phyloP scores from a whole-genome alignment of 495 filamentous ascomycete species.

The Penicillium ochrochloron region DNA sequence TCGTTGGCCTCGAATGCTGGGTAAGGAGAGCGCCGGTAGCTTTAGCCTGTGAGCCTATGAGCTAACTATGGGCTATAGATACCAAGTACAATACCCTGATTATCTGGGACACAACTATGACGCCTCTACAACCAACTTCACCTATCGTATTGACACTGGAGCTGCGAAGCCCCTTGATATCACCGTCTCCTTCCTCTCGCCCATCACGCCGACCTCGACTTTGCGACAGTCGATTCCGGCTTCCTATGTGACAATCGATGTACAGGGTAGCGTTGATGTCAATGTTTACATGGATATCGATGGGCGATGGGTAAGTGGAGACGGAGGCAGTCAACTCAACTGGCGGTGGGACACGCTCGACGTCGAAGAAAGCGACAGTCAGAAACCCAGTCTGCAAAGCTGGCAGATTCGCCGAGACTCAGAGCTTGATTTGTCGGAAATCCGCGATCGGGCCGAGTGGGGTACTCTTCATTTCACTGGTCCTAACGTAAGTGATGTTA shows the following conservation, averaged over 20 bases:
- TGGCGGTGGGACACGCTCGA: constrained; percentile 64
- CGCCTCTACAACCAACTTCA: constrained; percentile 90
- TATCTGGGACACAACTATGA: constrained; percentile 86
- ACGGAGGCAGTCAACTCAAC: constrained; percentile 66
- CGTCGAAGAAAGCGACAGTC: constrained; percentile 19
- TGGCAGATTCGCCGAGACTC: constrained; percentile 67
- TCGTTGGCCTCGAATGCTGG: constrained; percentile 57
- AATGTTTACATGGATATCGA: constrained; percentile 87
- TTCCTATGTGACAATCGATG: constrained; percentile 78
- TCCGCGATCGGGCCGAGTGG: constrained; percentile 83
- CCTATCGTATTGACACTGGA: constrained; percentile 66
- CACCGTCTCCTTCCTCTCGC: constrained; percentile 85
- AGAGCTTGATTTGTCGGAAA: constrained; percentile 76
- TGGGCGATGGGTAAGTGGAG: constrained; percentile 86
- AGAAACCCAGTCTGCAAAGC: constrained; percentile 50
- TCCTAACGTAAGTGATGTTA: constrained; percentile 54
- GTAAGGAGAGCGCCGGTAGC: constrained; percentile 34
- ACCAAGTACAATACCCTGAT: constrained; percentile 68
- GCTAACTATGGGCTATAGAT: constrained; percentile 40
- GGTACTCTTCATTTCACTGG: constrained; percentile 80
- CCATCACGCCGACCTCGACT: constrained; percentile 90
- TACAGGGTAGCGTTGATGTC: constrained; percentile 71
- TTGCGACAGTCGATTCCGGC: constrained; percentile 90
- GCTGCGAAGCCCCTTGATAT: constrained; percentile 55
- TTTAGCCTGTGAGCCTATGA: not conserved